Conservation (phyloP, 2,329 filamentous ascomycete species). For the Coniella vitis region DNA sequence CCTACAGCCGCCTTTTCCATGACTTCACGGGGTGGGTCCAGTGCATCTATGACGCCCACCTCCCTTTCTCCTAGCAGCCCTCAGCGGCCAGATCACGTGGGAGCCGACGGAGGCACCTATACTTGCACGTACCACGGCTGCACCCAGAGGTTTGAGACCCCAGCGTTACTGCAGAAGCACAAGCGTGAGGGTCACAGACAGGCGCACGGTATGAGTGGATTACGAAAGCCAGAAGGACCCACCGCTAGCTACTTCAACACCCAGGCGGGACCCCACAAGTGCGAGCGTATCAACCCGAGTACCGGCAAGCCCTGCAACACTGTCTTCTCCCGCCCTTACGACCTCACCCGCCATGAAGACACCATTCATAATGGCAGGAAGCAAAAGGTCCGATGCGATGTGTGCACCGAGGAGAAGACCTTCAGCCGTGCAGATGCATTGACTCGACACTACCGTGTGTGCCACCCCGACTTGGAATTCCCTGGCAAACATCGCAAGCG, state of each 20-base stretch:
- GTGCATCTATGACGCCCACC: conserved; percentile 32
- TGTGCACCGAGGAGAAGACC: conserved; percentile 94
- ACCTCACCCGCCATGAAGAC: conserved; percentile 92
- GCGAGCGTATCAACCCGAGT: conserved; percentile 86
- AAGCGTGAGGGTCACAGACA: conserved; percentile 89
- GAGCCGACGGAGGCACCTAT: conserved; percentile 80
- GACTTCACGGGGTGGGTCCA: conserved; percentile 34
- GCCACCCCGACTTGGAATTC: conserved; percentile 81
- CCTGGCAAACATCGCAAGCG: conserved; percentile 54
- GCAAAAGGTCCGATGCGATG: conserved; percentile 85
- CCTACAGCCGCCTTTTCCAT: conserved; percentile 24
- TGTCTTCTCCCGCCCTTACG: conserved; percentile 90
- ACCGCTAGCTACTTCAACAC: conserved; percentile 62
- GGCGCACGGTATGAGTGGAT: conserved; percentile 45
- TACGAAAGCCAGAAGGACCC: conserved; percentile 29
- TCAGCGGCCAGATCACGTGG: conserved; percentile 53
- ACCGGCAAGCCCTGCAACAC: conserved; percentile 94
- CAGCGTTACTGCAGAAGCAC: conserved; percentile 83
- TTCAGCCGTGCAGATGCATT: conserved; percentile 94
- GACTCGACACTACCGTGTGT: conserved; percentile 88
- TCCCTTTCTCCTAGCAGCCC: conserved; percentile 26
- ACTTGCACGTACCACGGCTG: conserved; percentile 95
- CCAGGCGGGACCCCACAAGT: conserved; percentile 88
- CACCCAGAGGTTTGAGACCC: conserved; percentile 79
- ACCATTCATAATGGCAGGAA: conserved; percentile 95